A percentile compares a stretch with the other conserved stretches of the same genome.
These are phyloP conservation scores for Acacia concinna DNA, from an alignment of 331 rosid species.

Conservation along the genomic window DNA sequence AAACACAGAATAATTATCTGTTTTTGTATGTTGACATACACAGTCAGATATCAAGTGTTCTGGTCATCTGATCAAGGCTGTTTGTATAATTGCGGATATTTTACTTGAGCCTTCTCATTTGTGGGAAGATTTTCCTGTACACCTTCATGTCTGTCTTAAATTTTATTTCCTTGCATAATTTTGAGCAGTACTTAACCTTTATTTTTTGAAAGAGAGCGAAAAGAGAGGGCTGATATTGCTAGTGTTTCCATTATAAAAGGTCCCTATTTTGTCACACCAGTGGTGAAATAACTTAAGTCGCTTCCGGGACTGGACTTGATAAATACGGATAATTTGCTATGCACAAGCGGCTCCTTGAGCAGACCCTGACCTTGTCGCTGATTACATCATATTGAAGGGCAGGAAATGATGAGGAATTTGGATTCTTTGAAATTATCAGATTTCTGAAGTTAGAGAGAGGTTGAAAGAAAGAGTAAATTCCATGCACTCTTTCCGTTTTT, in stretches of 20 bases:
- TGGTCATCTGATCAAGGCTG: neutral
- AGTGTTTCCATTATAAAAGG: neutral
- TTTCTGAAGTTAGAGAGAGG: neutral
- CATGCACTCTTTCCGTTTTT: neutral
- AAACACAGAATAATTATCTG: neutral
- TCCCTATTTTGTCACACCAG: neutral
- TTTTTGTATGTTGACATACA: neutral
- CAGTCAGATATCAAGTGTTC: neutral
- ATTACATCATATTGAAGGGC: neutral
- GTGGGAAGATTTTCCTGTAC: neutral
- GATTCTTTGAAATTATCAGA: neutral
- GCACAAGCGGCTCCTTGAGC: neutral
- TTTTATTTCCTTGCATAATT: neutral
- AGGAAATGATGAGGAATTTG: neutral
- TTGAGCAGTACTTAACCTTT: neutral
- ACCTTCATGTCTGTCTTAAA: neutral
- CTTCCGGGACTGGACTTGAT: neutral
- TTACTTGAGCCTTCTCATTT: neutral
- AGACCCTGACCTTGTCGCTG: neutral
- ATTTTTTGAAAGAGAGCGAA: neutral
- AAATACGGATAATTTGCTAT: neutral
- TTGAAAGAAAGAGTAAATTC: neutral
- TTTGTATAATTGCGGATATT: neutral
- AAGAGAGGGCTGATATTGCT: neutral
- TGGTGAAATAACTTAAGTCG: neutral